Base-by-base conservation (phyloP, 106 monocot genomes). In the Hemerocallis citrina region DNA sequence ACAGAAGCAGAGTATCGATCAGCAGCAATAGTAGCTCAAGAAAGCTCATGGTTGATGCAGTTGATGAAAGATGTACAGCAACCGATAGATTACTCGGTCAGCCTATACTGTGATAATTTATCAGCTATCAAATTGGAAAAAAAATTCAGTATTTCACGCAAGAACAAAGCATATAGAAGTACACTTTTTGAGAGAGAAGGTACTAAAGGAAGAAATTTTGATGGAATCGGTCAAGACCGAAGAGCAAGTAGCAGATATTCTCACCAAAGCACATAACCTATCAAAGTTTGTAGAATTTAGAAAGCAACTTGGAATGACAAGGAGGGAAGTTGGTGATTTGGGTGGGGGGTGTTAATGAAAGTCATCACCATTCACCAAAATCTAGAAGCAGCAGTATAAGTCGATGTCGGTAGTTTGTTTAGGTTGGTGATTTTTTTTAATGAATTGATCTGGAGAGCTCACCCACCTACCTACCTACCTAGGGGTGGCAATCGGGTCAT, bases 111-210 rank as follows among this genome's bases (percentile, higher is more conserved):
- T 51, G 66, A 66, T 11, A 52, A 66, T 12, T 2, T 13, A 12
- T 38, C 27, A 12, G 66, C 66, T 0, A 66, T 43, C n/a, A 33
- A 20, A 12, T 16, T 66, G 1, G 34, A n/a, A 50, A 0, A 12
- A 38, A 0, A 66, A 66, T 32, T 19, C 66, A 27, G 33, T 66
- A n/a, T 21, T 55, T 66, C 34, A 67, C 40, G 67, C 54, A 15
- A 4, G 55, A 16, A 67, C 54, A 15, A 67, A 67, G 16, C 67
- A 67, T 1, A 27, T 67, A 7, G 67, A 67, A 19, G 17, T 67
- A 1, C 43, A 67, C 55, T 55, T 25, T 55, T 67, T 27, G 11
- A 55, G 10, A 0, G 55, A 67, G 15, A 38, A 28, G 20, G 67
- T 67, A 0, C 24, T 45, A 8, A 1, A 38, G 4, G 29, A 25